Evolutionary conservation across 148 eudicot species (phyloP), one percentile per base, ranked within the genome.

Genomic region (Hydrangea macrophylla): DNA sequence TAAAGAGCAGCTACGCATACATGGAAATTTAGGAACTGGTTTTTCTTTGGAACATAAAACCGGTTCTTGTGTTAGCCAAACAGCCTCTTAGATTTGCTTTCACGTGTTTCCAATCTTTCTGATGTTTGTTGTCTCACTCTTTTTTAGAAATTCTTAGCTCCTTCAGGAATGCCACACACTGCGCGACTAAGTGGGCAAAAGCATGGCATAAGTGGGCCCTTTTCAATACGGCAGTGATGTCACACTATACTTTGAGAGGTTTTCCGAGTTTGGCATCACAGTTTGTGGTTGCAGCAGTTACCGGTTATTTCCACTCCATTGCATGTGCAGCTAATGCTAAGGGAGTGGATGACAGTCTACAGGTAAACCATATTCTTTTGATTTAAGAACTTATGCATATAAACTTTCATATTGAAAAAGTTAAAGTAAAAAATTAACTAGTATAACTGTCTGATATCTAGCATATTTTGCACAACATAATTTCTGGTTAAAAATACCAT

Each of bases 181-280:
- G 76, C 70, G 89, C 96, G 57, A 78, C 93, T 48, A 84, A 84
- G 64, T 87, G 97, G 96, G 96, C 78, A 75, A 91, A 85, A 81
- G 93, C 96, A 65, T 95, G 99, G 99, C 99, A 95, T 64, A 82
- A 79, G 6, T 95, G 97, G 99, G 99, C 99, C 69, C 87, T 95
- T 60, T 95, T 95, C 60, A 95, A 95, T 68, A 95, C 97, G 24
- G 97, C 97, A 28, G 99, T 87, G 68, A 95, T 95, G 99, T 91
- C 99, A 13, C 90, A 88, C 79, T 89, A 95, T 78, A 89, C 95
- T 62, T 53, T 83, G 45, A 89, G 87, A 82, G 89, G 96, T 57
- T 76, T 65, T 27, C 83, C 88, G 24, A 71, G 59, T 66, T 73
- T 76, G 60, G 87, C 87, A 39, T 83, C 80, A 60, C 91, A 85